phyloP scores from a whole-genome alignment of 805 yeast species.

The Candida maris region DNA sequence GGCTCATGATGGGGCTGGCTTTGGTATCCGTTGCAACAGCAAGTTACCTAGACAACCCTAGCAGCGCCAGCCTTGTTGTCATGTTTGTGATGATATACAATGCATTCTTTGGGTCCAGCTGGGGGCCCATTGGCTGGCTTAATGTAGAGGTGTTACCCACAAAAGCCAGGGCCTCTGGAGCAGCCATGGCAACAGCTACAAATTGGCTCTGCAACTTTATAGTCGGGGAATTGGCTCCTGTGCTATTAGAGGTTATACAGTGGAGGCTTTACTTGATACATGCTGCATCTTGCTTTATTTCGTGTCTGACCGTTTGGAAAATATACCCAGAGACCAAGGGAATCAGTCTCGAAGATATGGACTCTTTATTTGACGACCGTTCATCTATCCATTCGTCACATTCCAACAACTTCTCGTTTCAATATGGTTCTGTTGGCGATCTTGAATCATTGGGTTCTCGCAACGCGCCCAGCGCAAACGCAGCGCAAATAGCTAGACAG shows the following conservation, averaged over 20 bases:
- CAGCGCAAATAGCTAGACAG: slow-evolving; percentile 26
- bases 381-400: slow-evolving; percentile 25
- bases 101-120: slow-evolving; percentile 81
- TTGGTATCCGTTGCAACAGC: slow-evolving; percentile 62
- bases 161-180: slow-evolving; percentile 83
- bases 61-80: slow-evolving; percentile 72
- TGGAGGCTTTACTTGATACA: slow-evolving; percentile 85
- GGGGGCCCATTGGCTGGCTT: slow-evolving; percentile 95
- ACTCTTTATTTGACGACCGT: slow-evolving; percentile 75
- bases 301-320: slow-evolving; percentile 67
- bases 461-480: slow-evolving; percentile 7
- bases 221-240: slow-evolving; percentile 90
- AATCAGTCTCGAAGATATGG: slow-evolving; percentile 86
- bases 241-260: slow-evolving; percentile 66
- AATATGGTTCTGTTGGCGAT: slow-evolving; percentile 17
- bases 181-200: slow-evolving; percentile 84
- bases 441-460: slow-evolving; percentile 18
- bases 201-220: slow-evolving; percentile 92
- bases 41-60: slow-evolving; percentile 40
- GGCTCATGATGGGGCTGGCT: slow-evolving; percentile 73
- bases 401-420: slow-evolving; percentile 12
- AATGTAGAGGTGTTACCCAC: slow-evolving; percentile 82
- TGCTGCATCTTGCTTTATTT: slow-evolving; percentile 69
- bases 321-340: slow-evolving; percentile 91
- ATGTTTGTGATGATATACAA: slow-evolving; percentile 73